These are phyloP conservation scores for Cordia subcordata DNA, from an alignment of 257 asterid genomes.

Conservation along the genomic window DNA sequence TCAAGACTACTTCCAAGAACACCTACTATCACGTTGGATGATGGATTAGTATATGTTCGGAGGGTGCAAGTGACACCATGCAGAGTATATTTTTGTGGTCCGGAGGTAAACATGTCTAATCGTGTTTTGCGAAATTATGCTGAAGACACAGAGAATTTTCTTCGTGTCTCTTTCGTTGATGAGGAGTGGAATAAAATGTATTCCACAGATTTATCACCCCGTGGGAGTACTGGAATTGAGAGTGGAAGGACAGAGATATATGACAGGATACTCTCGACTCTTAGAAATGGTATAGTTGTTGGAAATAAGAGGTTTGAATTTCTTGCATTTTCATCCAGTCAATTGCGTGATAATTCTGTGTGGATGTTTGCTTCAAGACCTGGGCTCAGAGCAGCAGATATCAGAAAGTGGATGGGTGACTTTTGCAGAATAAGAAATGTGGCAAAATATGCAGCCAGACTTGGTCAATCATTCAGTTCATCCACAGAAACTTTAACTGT, in stretches of 20 bases:
- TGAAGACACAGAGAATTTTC: constrained; percentile 54
- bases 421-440: constrained; percentile 62
- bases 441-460: constrained; percentile 92
- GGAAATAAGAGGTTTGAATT: constrained; percentile 77
- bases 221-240: constrained; percentile 35
- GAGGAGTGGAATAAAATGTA: constrained; percentile 79
- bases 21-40: constrained; percentile 54
- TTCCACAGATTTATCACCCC: constrained; percentile 57
- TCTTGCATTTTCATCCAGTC: constrained; percentile 94
- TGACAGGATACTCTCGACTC: constrained; percentile 52
- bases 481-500: constrained; percentile 70
- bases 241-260: constrained; percentile 70
- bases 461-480: constrained; percentile 86
- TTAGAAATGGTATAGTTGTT: constrained; percentile 57
- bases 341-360: constrained; percentile 69
- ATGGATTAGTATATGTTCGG: constrained; percentile 69
- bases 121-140: constrained; percentile 69
- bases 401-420: constrained; percentile 86
- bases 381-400: constrained; percentile 40
- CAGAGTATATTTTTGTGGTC: constrained; percentile 75
- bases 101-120: constrained; percentile 76
- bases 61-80: constrained; percentile 92
- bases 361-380: constrained; percentile 88
- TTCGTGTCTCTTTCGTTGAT: constrained; percentile 87
- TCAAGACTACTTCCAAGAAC: constrained; percentile 44